Conservation (phyloP, 495 filamentous ascomycete species). For the Penicillium argentinense region DNA sequence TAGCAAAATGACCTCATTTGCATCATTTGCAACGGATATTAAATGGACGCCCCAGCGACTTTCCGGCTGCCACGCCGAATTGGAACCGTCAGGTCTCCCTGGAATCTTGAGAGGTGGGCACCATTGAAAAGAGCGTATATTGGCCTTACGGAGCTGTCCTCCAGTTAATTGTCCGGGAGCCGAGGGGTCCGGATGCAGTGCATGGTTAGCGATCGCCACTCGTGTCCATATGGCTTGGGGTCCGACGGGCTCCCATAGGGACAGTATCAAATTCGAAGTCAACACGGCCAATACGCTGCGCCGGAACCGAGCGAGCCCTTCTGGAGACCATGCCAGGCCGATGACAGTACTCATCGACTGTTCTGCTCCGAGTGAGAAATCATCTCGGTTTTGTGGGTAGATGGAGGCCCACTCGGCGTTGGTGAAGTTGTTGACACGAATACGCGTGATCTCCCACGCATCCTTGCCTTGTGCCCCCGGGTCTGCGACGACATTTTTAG, state of each 20-base stretch:
- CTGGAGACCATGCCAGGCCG: conserved; percentile 59
- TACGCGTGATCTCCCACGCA: conserved; percentile 40
- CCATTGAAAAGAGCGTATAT: conserved; percentile 46
- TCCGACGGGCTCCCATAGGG: conserved; percentile 44
- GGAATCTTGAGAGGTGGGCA: conserved; percentile 34
- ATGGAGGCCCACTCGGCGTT: conserved; percentile 51
- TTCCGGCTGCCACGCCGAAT: conserved; percentile 16
- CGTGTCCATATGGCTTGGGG: conserved; percentile 43
- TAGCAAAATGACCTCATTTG: conserved; percentile 41
- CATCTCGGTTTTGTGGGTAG: conserved; percentile 41
- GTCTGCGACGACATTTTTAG: conserved; percentile 14
- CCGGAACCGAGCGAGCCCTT: conserved; percentile 57
- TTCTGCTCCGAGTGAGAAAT: conserved; percentile 64
- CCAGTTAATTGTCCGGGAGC: conserved; percentile 10
- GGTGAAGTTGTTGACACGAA: conserved; percentile 54
- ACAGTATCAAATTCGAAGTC: conserved; percentile 56
- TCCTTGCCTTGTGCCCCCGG: conserved; percentile 10
- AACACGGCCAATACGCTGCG: conserved; percentile 59
- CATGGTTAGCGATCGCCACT: conserved; percentile 43
- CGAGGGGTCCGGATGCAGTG: conserved; percentile 24
- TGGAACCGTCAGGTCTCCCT: neutral
- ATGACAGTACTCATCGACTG: conserved; percentile 55
- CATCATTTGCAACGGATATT: conserved; percentile 40
- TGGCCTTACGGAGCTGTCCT: conserved; percentile 22
- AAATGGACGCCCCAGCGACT: conserved; percentile 44